phyloP scores from a whole-genome alignment of 2,329 filamentous ascomycete genomes.

The Ascomycota sp. region DNA sequence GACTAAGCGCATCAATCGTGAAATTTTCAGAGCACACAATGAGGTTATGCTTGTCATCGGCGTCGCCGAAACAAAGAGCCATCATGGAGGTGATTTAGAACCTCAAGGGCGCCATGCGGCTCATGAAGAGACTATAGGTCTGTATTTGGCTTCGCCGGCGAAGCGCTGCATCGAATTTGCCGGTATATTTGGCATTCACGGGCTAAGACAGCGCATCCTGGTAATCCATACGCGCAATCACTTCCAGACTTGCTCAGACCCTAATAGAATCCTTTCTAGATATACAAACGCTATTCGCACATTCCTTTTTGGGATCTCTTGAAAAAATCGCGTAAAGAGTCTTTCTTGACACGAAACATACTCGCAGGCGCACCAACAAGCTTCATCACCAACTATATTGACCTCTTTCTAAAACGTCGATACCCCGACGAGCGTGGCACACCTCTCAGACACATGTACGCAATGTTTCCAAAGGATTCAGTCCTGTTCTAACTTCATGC shows the following conservation, averaged over 20 bases:
- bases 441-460: constrained; percentile 10
- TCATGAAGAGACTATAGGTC: constrained; percentile 27
- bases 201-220: constrained; percentile 32
- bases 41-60: constrained; percentile 44
- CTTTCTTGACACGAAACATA: constrained; percentile 12
- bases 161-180: constrained; percentile 17
- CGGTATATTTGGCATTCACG: constrained; percentile 30
- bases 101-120: constrained; percentile 20
- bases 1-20: constrained; percentile 32
- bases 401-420: constrained; percentile 7
- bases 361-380: constrained; percentile 13
- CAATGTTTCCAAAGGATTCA: not conserved
- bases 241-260: not conserved
- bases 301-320: constrained; percentile 26
- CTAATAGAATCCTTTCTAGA: constrained; percentile 12
- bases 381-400: constrained; percentile 10
- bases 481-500: constrained; percentile 2
- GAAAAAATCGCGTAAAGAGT: constrained; percentile 7
- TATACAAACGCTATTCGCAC: constrained; percentile 28
- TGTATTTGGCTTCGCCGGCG: constrained; percentile 14
- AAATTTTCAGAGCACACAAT: constrained; percentile 39
- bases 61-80: constrained; percentile 35
- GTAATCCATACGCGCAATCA: constrained; percentile 11
- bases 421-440: constrained; percentile 8
- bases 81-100: constrained; percentile 14